These are phyloP conservation scores for Histomonas meleagridis DNA, from an alignment of 208 protist genomes.

Conservation along the genomic window DNA sequence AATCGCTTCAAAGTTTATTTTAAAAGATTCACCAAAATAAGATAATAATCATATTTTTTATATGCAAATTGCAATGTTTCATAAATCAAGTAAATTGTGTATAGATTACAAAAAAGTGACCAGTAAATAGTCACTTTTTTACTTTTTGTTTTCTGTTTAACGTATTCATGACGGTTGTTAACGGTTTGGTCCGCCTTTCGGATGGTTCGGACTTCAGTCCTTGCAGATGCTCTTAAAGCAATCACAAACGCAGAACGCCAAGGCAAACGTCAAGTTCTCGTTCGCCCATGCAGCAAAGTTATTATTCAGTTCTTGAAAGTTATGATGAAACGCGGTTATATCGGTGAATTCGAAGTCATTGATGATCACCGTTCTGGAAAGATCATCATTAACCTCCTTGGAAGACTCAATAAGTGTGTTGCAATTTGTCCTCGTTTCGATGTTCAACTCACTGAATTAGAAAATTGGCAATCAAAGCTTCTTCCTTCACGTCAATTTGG, in stretches of 20 bases:
- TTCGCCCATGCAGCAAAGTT: slow-evolving; percentile 96
- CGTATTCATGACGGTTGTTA: background rate
- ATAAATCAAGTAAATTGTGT: too few species aligned
- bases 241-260: slow-evolving; percentile 93
- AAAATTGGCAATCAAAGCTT: slow-evolving; percentile 94
- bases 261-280: slow-evolving; percentile 97
- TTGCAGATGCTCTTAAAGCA: slow-evolving; percentile 88
- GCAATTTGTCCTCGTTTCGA: slow-evolving; percentile 74
- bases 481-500: slow-evolving; percentile 99
- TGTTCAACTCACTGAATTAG: slow-evolving; percentile 72
- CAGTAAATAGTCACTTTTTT: too few species aligned
- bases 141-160: too few species aligned
- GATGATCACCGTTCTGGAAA: slow-evolving; percentile 98
- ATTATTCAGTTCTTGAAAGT: slow-evolving; percentile 97
- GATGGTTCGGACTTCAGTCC: slow-evolving; percentile 94
- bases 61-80: too few species aligned
- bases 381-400: slow-evolving; percentile 98
- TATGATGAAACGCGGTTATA: slow-evolving; percentile 99
- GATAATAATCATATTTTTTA: too few species aligned
- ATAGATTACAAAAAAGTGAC: too few species aligned
- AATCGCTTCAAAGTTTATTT: too few species aligned
- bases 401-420: slow-evolving; percentile 99
- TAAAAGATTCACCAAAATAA: too few species aligned
- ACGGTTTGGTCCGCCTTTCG: background rate
- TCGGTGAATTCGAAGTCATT: slow-evolving; percentile 99